A percentile compares a stretch with the other conserved stretches of the same genome.
These are phyloP conservation scores for Tremella yokohamensis DNA, from an alignment of 768 basidiomycete genomes.

Conservation along the genomic window DNA sequence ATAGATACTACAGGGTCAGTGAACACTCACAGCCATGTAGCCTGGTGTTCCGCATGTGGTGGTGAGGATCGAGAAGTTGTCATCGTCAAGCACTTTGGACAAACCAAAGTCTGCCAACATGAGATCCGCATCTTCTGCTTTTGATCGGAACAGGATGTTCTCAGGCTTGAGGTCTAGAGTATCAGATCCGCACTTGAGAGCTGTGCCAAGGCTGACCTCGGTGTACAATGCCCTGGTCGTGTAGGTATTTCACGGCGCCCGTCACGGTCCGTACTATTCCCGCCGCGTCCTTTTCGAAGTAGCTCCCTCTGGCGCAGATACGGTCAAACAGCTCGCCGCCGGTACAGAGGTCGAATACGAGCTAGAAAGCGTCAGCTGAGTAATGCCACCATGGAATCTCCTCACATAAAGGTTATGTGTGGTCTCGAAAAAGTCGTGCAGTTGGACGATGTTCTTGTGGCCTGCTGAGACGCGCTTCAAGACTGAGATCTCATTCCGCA, in stretches of 20 bases:
- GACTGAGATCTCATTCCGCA: constrained; percentile 94
- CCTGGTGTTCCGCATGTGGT: constrained; percentile 75
- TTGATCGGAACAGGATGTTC: constrained; percentile 89
- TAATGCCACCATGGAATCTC: background rate
- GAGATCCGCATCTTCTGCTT: constrained; percentile 84
- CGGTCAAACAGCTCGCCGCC: constrained; percentile 98
- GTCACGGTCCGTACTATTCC: constrained; percentile 80
- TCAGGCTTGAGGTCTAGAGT: constrained; percentile 88
- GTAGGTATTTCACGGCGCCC: constrained; percentile 83
- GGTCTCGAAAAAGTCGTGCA: constrained; percentile 97
- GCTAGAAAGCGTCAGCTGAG: constrained; percentile 55
- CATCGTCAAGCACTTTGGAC: constrained; percentile 77
- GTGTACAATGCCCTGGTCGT: constrained; percentile 87
- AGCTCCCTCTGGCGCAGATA: constrained; percentile 95
- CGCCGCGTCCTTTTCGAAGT: constrained; percentile 92
- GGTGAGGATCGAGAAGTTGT: constrained; percentile 78
- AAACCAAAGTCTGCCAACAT: constrained; percentile 94
- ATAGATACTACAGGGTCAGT: no score
- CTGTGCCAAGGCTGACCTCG: constrained; percentile 57
- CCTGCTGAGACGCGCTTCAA: constrained; percentile 90
- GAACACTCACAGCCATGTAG: constrained; percentile 43
- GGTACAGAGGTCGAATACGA: constrained; percentile 92
- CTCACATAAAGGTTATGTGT: constrained; percentile 67
- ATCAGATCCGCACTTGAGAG: background rate
- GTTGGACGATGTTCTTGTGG: constrained; percentile 81